A percentile compares a stretch with the other conserved stretches of the same genome.
These are phyloP conservation scores for Coleophoma eucalyptorum DNA, from an alignment of 2,329 filamentous ascomycete species.

Conservation along the genomic window DNA sequence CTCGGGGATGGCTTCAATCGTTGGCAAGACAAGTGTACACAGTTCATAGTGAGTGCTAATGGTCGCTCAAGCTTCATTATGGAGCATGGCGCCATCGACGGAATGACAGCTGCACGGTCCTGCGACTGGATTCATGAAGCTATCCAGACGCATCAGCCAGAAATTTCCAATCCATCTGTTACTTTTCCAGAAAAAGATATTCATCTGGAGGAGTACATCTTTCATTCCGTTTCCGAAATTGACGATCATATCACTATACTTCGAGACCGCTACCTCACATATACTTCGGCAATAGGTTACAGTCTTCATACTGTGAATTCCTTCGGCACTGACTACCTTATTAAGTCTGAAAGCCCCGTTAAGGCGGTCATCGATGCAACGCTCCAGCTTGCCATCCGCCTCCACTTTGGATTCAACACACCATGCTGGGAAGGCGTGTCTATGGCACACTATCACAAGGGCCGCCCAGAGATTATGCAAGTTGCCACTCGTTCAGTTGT, in stretches of 20 bases:
- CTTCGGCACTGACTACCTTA: conserved; percentile 7
- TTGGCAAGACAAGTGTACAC: conserved; percentile 23
- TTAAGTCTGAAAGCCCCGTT: conserved; percentile 3
- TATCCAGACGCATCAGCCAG: conserved; percentile 5
- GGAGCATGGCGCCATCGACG: conserved; percentile 21
- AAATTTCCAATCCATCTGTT: background rate
- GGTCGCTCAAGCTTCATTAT: conserved; percentile 14
- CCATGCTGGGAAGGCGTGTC: conserved; percentile 17
- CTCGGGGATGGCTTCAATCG: conserved; percentile 21
- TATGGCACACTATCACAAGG: conserved; percentile 17
- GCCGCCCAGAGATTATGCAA: conserved; percentile 17
- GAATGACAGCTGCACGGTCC: background rate
- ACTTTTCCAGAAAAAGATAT: background rate
- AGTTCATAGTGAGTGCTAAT: conserved; percentile 20
- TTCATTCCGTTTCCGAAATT: conserved; percentile 5
- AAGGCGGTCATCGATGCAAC: conserved; percentile 14
- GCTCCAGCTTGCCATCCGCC: conserved; percentile 14
- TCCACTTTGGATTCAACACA: conserved; percentile 16
- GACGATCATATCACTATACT: conserved; percentile 11
- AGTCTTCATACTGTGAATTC: conserved; percentile 4
- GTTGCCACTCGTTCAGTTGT: conserved; percentile 9
- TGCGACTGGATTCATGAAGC: background rate
- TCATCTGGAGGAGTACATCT: background rate
- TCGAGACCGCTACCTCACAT: conserved; percentile 3
- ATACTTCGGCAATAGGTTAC: conserved; percentile 7